Evolutionary conservation across 2,329 filamentous ascomycete species (phyloP).

Genomic region (Fusarium tupiense): DNA sequence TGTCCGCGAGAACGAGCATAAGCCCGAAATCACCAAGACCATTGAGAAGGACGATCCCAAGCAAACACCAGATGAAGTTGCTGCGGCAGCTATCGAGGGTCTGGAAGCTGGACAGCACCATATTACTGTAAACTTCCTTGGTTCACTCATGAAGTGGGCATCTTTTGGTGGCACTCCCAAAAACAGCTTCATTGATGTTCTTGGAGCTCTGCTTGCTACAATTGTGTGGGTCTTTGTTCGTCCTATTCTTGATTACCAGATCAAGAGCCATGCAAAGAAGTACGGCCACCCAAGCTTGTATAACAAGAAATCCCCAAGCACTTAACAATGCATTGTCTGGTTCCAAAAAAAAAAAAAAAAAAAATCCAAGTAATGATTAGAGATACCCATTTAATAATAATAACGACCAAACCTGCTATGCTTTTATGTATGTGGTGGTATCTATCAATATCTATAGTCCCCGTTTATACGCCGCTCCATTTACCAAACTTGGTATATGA

Average conservation of each 20-base stretch:
- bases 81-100: slow-evolving; percentile 72
- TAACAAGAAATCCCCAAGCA: slow-evolving; percentile 42
- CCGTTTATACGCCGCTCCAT: slow-evolving; percentile 65
- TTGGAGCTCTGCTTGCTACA: slow-evolving; percentile 63
- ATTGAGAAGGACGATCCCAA: slow-evolving; percentile 85
- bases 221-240: slow-evolving; percentile 68
- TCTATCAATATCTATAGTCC: slow-evolving; percentile 24
- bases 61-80: slow-evolving; percentile 82
- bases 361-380: not conserved
- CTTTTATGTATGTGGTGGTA: slow-evolving; percentile 31
- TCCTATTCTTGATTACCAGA: slow-evolving; percentile 65
- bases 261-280: slow-evolving; percentile 64
- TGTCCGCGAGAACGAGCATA: slow-evolving; percentile 78
- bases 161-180: slow-evolving; percentile 64
- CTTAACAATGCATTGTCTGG: not conserved
- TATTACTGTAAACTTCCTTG: slow-evolving; percentile 79
- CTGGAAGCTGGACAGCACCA: slow-evolving; percentile 84
- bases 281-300: slow-evolving; percentile 67
- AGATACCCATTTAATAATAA: slow-evolving; percentile 37
- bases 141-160: slow-evolving; percentile 74
- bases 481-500: slow-evolving; percentile 71
- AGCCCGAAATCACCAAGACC: slow-evolving; percentile 81
- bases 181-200: slow-evolving; percentile 68
- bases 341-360: not conserved
- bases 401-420: slow-evolving; percentile 12